Percentiles rank a stretch among this genome's conserved stretches.
These are phyloP conservation scores for Botryotinia convoluta DNA, from an alignment of 2,329 filamentous ascomycete genomes.

Conservation along the genomic window DNA sequence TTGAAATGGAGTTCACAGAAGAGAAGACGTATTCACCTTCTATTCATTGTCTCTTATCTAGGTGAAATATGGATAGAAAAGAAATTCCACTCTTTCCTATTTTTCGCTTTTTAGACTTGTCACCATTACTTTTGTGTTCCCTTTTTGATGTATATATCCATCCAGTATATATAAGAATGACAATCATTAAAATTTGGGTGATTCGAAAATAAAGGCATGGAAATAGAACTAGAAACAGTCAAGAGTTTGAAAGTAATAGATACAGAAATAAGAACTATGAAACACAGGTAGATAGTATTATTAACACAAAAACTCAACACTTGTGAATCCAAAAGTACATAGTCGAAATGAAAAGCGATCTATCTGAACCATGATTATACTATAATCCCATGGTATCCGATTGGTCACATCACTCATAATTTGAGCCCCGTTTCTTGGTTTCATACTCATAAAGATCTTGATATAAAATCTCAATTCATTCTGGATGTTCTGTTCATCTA, in stretches of 20 bases:
- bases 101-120: neutral
- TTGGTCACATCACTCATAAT: neutral
- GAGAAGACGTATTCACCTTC: neutral
- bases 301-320: neutral
- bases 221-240: neutral
- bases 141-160: neutral
- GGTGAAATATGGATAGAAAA: neutral
- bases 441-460: neutral
- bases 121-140: neutral
- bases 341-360: neutral
- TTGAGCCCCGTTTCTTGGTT: neutral
- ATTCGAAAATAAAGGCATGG: neutral
- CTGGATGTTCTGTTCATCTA: neutral
- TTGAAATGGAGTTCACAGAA: accelerated
- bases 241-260: neutral
- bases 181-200: neutral
- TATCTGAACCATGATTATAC: neutral
- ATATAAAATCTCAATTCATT: neutral
- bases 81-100: neutral
- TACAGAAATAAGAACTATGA: neutral
- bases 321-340: neutral
- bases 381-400: neutral
- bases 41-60: neutral
- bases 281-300: neutral
- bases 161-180: neutral